Base-by-base conservation (phyloP, 768 basidiomycete genomes). In the Obba rivulosa region DNA sequence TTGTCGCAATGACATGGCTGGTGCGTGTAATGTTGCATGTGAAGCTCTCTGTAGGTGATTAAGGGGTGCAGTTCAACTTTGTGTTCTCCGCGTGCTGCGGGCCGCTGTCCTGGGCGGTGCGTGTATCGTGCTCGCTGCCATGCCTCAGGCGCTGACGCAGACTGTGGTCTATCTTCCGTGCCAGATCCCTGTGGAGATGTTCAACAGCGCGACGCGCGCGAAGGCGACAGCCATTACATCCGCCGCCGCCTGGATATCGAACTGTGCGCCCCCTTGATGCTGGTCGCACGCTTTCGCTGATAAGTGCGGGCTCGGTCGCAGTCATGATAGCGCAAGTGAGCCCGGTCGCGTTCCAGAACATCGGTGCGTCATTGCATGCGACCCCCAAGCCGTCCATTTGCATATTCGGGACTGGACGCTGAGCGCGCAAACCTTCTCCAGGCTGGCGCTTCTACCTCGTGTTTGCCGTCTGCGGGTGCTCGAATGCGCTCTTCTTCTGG, bases 261-360 rank as follows among this genome's bases (percentile, higher is more conserved):
- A 60, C 45, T 60, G 59, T 60, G 37, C 28, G 59, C 36, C 14
- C 4, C 24, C 21, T 28, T 43, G 14, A 20, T 9, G 8, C n/a
- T n/a, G n/a, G n/a, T 4, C 21, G 28, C 10, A n/a, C 28, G 28
- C 28, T 7, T n/a, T 11, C n/a, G 13, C 8, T 41, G 16, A 28
- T 43, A n/a, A 46, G 17, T 10, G 4, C 14, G 14, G 13, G 28
- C 28, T 31, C 28, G 28, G 5, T 13, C 28, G 2, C 31, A 61
- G 59, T 61, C 47, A 57, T 61, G 60, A 61, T 61, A 17, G 58
- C 60, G 13, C 58, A 61, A 48, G 51, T 61, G 22, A 56, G 34
- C 23, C 60, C 60, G 4, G 45, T 48, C 9, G 60, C 60, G 0
- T 61, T 61, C 49, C 50, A 41, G 11, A 50, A 46, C 47, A 49